Conservation (phyloP, 2,329 filamentous ascomycete species). For the Akanthomyces muscarius region DNA sequence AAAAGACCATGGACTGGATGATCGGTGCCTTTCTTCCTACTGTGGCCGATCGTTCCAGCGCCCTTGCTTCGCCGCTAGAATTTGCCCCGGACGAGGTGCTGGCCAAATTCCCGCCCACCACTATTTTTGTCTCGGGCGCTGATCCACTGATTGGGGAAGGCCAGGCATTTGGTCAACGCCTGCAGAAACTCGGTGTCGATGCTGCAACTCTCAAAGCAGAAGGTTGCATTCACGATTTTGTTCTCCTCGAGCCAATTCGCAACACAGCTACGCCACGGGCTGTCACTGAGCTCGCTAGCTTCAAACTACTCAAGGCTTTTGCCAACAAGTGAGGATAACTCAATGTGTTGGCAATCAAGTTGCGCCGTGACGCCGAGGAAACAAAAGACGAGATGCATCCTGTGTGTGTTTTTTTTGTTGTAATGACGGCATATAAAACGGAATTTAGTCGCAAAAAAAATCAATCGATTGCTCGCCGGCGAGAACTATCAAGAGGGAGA, state of each 20-base stretch:
- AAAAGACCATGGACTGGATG: constrained; percentile 1
- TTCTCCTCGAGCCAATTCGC: not conserved
- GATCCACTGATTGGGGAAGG: constrained; percentile 1
- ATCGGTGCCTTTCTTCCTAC: not conserved
- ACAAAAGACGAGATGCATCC: too few relatives aligned
- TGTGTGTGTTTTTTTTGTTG: too few relatives aligned
- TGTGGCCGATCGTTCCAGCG: not conserved
- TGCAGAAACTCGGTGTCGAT: not conserved
- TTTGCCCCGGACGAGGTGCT: not conserved
- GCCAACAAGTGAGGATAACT: not conserved
- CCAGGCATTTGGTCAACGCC: not conserved
- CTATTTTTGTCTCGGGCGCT: not conserved
- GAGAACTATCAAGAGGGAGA: too few relatives aligned
- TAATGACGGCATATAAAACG: too few relatives aligned
- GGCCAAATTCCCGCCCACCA: not conserved
- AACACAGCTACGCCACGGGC: not conserved
- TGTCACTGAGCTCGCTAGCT: not conserved
- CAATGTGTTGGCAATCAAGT: too few relatives aligned
- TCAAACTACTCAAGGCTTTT: not conserved
- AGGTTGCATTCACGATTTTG: not conserved
- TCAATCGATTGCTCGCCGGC: too few relatives aligned
- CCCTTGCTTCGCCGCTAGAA: not conserved
- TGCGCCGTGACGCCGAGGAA: too few relatives aligned
- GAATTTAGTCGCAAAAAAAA: too few relatives aligned
- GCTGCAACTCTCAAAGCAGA: not conserved